These are phyloP conservation scores for Schrenkiella parvula DNA, from an alignment of 345 rosid species.

Conservation along the genomic window DNA sequence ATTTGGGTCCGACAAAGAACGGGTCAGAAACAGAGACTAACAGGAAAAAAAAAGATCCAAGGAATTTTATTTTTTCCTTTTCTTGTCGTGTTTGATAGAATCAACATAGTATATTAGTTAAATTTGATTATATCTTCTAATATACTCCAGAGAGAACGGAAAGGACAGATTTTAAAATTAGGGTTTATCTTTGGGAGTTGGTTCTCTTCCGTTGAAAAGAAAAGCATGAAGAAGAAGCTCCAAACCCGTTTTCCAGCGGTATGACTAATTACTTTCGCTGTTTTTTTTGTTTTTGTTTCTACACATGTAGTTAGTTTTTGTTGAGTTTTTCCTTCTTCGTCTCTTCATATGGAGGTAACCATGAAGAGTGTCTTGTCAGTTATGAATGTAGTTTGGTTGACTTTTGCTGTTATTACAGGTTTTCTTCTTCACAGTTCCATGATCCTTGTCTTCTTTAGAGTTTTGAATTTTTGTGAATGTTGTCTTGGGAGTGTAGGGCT, in stretches of 20 bases:
- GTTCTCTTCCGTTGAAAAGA: neutral
- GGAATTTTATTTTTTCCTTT: neutral
- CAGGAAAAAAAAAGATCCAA: neutral
- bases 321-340: neutral
- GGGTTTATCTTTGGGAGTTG: conserved; percentile 30
- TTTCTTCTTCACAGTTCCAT: neutral
- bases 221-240: conserved; percentile 35
- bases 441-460: conserved; percentile 10
- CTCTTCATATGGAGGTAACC: neutral
- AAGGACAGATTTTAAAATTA: conserved; percentile 11
- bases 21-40: conserved; percentile 33
- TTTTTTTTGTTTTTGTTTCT: neutral
- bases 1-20: conserved; percentile 29
- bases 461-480: neutral
- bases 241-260: conserved; percentile 41
- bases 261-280: neutral
- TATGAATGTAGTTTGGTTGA: neutral
- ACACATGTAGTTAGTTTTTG: neutral
- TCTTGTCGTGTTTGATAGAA: conserved; percentile 16
- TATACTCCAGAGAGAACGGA: neutral
- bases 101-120: conserved; percentile 13
- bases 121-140: conserved; percentile 17
- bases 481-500: neutral
- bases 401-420: neutral
- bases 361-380: neutral